Base-by-base conservation (phyloP, 2,329 filamentous ascomycete genomes). In the Aspergillus novofumigatus region DNA sequence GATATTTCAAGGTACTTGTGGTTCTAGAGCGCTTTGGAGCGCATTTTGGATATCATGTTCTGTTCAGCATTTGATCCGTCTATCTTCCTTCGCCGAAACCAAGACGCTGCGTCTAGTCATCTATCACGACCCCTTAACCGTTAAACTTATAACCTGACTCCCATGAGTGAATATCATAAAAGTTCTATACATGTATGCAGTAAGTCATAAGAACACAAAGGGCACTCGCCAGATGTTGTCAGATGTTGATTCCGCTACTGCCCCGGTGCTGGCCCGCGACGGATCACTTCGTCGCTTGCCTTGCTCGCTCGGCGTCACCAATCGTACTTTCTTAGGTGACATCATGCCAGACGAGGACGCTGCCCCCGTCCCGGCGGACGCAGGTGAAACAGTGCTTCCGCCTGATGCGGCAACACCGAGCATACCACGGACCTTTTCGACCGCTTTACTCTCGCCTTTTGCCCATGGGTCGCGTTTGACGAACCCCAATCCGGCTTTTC, bases 391-490 rank as follows among this genome's bases (percentile, higher is more conserved):
- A 49, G 58, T 63, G 41, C 59, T 61, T 23, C 66, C 69, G 38
- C 62, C 58, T 41, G 67, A 64, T 21, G 67, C 64, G 26, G 67
- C 65, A 56, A 69, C 67, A 20, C 73, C 71, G 8, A 79, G 63
- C 69, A 77, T 76, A 7, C 74, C 76, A 29, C 77, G 68, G 23
- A 77, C 75, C 57, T 76, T 77, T 57, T 78, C 76, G 23, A 78
- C 77, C 14, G 77, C 77, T 50, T 73, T 76, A 52, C 77, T 80
- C 59, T 78, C 75, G 5, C 72, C 71, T 35, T 72, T 77, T 11
- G 69, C 66, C 72, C 78, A 75, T 3, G 74, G 70, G 59, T 81
- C 78, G 54, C 76, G 70, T 60, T 76, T 79, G 29, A 76, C 75
- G 38, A 73, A 68, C 14, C 68, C 69, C 4, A 66, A 61, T 17